Evolutionary conservation across 805 yeast species (phyloP), one percentile per base, ranked within the genome.

Genomic region (Danielia oregonensis): DNA sequence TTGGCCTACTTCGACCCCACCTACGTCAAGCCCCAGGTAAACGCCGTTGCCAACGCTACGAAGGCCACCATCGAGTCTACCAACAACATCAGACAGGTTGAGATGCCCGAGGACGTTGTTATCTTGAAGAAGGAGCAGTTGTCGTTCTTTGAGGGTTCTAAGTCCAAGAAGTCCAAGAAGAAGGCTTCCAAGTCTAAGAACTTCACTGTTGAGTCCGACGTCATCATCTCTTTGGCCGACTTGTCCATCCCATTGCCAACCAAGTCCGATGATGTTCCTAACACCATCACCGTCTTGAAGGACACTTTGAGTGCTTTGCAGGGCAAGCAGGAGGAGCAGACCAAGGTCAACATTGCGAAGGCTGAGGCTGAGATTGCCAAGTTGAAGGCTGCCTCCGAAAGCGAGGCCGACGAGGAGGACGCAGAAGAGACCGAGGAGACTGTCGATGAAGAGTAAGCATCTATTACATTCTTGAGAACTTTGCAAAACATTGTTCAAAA

Each of bases 221-320:
- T 86, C 42, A 80, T 91, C 51, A 79, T 82, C 43, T 74, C 83
- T 35, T 76, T 93, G 51, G 72, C 86, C 43, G 83, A 83, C 53
- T 75, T 91, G 54, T 78, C 79, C 36, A 74, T 91, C 45, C 70
- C 83, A 30, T 75, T 89, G 43, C 98, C 98, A 57, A 70, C 82
- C 40, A 73, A 79, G 49, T 65, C 75, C 44, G 93, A 80, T 12
- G 91, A 85, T 35, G 79, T 82, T 46, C 70, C 82, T 21, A 62
- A 63, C 29, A 77, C 91, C 43, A 61, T 85, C 52, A 78, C 70
- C 33, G 68, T 77, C 46, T 77, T 91, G 63, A 78, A 79, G 70
- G 74, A 70, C 49, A 88, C 93, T 61, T 76, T 86, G 54, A 69
- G 66, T 37, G 78, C 78, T 44, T 84, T 76, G 65, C 67, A 74